Conservation (phyloP, 140 eudicot genomes). For the Stevia rebaudiana region DNA sequence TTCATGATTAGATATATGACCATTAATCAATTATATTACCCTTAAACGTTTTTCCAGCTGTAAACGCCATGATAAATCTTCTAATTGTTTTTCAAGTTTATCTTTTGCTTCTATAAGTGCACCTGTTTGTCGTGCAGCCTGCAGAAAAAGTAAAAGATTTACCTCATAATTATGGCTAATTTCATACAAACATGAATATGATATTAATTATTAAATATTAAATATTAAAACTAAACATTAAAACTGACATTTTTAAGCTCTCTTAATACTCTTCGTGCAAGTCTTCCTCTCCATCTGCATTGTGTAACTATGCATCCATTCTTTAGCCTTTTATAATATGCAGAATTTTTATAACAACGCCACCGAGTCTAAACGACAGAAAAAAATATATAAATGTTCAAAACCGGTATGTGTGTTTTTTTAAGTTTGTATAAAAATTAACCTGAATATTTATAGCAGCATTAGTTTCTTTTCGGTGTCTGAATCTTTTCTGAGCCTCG, state of each 20-base stretch:
- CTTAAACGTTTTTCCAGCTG: slow-evolving; percentile 97
- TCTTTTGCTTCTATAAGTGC: slow-evolving; percentile 93
- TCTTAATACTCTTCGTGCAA: slow-evolving; percentile 66
- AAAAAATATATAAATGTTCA: not conserved
- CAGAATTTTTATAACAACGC: slow-evolving; percentile 71
- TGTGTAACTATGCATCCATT: slow-evolving; percentile 66
- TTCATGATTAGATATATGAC: not conserved
- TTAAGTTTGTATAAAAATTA: not conserved
- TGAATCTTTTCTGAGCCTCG: slow-evolving; percentile 60
- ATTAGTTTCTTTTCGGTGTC: slow-evolving; percentile 54
- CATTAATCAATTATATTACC: slow-evolving; percentile 64
- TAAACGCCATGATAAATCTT: slow-evolving; percentile 86
- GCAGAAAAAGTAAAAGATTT: slow-evolving; percentile 11
- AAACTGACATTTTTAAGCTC: slow-evolving; percentile 71
- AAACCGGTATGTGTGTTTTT: not conserved
- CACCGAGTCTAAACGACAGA: slow-evolving; percentile 50
- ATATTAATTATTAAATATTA: not conserved
- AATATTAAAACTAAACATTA: too few species aligned
- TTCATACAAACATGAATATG: not conserved
- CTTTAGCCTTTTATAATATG: slow-evolving; percentile 60
- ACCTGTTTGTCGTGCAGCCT: slow-evolving; percentile 98
- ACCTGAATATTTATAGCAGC: slow-evolving; percentile 91
- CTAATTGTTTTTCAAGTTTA: slow-evolving; percentile 92
- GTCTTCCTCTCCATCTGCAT: slow-evolving; percentile 80
- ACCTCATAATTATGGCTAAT: not conserved